Conservation (phyloP, 768 basidiomycete species). For the Panellus pusillus region DNA sequence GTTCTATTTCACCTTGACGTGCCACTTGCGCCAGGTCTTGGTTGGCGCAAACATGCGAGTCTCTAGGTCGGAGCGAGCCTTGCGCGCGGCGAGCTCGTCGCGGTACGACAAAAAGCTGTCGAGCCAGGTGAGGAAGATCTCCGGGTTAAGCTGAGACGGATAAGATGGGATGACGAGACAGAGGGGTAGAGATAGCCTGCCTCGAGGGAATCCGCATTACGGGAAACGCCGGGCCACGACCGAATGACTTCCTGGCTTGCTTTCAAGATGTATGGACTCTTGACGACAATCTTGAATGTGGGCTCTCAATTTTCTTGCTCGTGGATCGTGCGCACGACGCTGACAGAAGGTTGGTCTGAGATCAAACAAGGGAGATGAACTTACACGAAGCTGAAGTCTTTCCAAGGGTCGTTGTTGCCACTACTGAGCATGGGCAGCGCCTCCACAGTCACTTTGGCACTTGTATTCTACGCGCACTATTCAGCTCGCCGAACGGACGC, state of each 20-base stretch:
- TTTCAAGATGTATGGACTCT: slow-evolving; percentile 57
- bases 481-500: not conserved
- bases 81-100: slow-evolving; percentile 37
- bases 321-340: slow-evolving; percentile 55
- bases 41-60: slow-evolving; percentile 99
- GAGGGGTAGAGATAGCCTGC: slow-evolving; percentile 28
- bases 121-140: slow-evolving; percentile 56
- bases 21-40: slow-evolving; percentile 99
- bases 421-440: slow-evolving; percentile 38
- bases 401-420: slow-evolving; percentile 53
- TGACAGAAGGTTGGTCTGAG: slow-evolving; percentile 20
- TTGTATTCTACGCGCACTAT: slow-evolving; percentile 45
- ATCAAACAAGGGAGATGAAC: slow-evolving; percentile 10
- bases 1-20: slow-evolving; percentile 99
- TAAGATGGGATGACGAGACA: not conserved
- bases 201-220: slow-evolving; percentile 58
- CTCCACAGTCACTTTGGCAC: slow-evolving; percentile 53
- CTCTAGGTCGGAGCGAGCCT: slow-evolving; percentile 41
- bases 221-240: slow-evolving; percentile 59
- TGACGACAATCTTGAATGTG: slow-evolving; percentile 54
- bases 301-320: slow-evolving; percentile 39
- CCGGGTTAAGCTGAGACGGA: slow-evolving; percentile 48
- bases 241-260: slow-evolving; percentile 60
- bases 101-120: slow-evolving; percentile 46
- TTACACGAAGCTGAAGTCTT: slow-evolving; percentile 56